Percentiles rank a stretch among this genome's conserved stretches.
Conservation (phyloP, 169 alveolate species). For the Blepharisma undulans region DNA sequence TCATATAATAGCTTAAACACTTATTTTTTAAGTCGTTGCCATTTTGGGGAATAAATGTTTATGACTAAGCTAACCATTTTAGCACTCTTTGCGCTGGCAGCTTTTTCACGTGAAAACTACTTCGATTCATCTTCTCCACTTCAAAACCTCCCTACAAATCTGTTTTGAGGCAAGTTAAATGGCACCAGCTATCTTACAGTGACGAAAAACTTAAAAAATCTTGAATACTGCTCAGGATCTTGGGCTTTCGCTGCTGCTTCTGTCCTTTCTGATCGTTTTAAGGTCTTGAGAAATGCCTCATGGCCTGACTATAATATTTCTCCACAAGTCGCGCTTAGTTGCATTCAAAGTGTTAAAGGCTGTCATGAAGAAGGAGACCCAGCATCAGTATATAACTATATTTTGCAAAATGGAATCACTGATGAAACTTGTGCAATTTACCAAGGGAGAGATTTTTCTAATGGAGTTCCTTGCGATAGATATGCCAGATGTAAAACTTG, state of each 20-base stretch:
- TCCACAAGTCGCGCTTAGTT: constrained; percentile 63
- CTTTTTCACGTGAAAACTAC: too few relatives aligned
- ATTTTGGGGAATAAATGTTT: too few relatives aligned
- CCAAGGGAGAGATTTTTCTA: constrained; percentile 63
- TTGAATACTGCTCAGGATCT: constrained; percentile 74
- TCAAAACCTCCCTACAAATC: constrained; percentile 63
- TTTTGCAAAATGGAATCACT: constrained; percentile 59
- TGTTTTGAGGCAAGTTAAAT: constrained; percentile 62
- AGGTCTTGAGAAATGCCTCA: constrained; percentile 66
- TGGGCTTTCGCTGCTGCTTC: constrained; percentile 79
- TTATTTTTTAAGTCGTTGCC: too few relatives aligned
- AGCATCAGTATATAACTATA: constrained; percentile 56
- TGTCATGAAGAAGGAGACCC: constrained; percentile 73
- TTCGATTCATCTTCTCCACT: too few relatives aligned
- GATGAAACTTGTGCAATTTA: constrained; percentile 79
- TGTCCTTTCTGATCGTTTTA: constrained; percentile 69
- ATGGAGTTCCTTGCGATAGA: constrained; percentile 61
- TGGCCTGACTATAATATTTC: constrained; percentile 71
- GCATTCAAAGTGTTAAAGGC: constrained; percentile 57
- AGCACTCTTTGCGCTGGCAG: too few relatives aligned
- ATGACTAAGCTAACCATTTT: too few relatives aligned
- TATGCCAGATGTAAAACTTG: constrained; percentile 60
- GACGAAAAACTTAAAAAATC: constrained; percentile 65
- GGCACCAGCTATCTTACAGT: constrained; percentile 67
- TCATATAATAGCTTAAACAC: too few relatives aligned